A percentile compares a stretch with the other conserved stretches of the same genome.
Evolutionary conservation across 2,329 filamentous ascomycete species (phyloP).

Genomic region (Apiospora pterosperma): DNA sequence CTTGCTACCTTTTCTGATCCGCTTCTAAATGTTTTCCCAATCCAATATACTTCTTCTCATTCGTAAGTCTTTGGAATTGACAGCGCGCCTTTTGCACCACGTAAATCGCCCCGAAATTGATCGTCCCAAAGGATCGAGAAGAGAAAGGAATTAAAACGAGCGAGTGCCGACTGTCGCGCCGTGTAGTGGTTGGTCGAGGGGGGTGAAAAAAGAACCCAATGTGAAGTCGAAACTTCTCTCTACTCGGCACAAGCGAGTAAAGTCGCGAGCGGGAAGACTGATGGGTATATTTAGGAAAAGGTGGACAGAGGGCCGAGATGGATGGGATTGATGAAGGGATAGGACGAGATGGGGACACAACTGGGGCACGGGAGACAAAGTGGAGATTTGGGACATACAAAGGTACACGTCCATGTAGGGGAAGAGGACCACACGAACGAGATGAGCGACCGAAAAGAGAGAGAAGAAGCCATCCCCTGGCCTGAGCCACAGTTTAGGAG

Average conservation of each 20-base stretch:
- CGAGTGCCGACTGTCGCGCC: neutral
- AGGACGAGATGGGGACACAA: neutral
- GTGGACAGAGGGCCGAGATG: conserved; percentile 2
- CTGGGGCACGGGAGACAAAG: neutral
- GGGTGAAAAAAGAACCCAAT: neutral
- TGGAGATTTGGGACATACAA: neutral
- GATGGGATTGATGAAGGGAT: conserved; percentile 3
- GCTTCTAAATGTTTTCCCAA: neutral
- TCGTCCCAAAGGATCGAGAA: neutral
- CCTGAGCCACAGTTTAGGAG: neutral
- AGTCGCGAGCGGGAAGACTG: neutral
- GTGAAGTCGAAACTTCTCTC: conserved; percentile 1
- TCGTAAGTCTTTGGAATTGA: neutral
- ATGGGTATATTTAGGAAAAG: conserved; percentile 3
- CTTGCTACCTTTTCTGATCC: neutral
- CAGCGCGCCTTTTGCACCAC: neutral
- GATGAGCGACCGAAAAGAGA: neutral
- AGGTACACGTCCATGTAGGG: no score
- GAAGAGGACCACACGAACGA: neutral
- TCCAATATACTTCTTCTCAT: neutral
- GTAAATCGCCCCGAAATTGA: neutral
- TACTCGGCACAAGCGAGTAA: neutral
- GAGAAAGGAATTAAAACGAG: neutral
- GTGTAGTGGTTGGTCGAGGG: neutral
- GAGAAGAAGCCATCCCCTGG: neutral